Base-by-base conservation (phyloP, 306 rosid genomes). In the Trifolium repens region DNA sequence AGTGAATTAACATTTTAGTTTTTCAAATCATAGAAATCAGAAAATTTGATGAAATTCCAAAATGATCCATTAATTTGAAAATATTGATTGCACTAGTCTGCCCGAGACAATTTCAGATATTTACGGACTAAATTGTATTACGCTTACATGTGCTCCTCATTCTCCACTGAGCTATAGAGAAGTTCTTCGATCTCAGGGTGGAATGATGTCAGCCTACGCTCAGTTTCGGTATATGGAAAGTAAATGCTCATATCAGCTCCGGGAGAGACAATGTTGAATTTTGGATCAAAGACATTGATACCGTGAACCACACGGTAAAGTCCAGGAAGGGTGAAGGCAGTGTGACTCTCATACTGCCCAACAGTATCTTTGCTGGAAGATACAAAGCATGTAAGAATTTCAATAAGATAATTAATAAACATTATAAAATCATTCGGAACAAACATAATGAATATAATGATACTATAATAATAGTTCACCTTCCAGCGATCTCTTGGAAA, bases 401-500 rank as follows among this genome's bases (percentile, higher is more conserved):
- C 16, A 82, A 74, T 34, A 13, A n/a, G 19, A 14, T 42, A 14
- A 34, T 30, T 32, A 49, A 57, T 39, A 3, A 4, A 39, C 40
- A 58, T 32, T 70, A 15, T 27, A 17, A 17, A 62, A 63, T 73
- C 37, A 54, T 55, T 32, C 22, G 26, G 1, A 73, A 77, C 6
- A 15, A 80, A 69, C 5, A n/a, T 35, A 7, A 52, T 8, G 42
- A 35, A 79, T 57, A 64, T 9, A 32, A 27, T 14, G 77, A 26
- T 40, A 32, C 35, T 32, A 4, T 11, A 14, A 39, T 1, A 68
- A 68, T 58, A 52, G n/a, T 47, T 84, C 57, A 93, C 98, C 97
- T 96, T 82, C 99, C 99, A 74, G 99, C 99, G 79, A 96, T 96
- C 85, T 96, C 99, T 84, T 96, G 99, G 91, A 86, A 96, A 47